Base-by-base conservation (phyloP, 2,329 filamentous ascomycete species). In the Neopestalotiopsis rosae region DNA sequence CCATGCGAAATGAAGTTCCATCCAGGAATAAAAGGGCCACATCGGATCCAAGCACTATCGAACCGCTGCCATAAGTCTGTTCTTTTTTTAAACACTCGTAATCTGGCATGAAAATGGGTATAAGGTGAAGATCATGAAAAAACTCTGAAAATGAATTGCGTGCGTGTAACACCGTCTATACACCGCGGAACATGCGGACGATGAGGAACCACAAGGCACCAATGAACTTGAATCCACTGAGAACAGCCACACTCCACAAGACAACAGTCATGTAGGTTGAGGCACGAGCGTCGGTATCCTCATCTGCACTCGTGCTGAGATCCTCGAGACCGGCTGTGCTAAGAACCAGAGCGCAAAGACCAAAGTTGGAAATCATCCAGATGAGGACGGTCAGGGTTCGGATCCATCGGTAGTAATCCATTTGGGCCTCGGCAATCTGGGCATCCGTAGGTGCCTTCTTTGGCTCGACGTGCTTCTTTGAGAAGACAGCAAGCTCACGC, bases 341-440 rank as follows among this genome's bases (percentile, higher is more conserved):
- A 73, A 99, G 85, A 7, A 99, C 95, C 1, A 97, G 87, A 0
- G 95, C 95, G 0, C 90, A 90, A 5, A 99, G 89, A 0, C 90
- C 94, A 79, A 99, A 93, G 81, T 99, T 99, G 77, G 91, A 94
- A 76, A 98, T 94, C 87, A 99, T 97, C 96, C 96, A 99, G 73
- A 92, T 90, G 65, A 98, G 85, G 38, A 99, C 96, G 73, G 98
- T 95, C 34, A 94, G 90, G 24, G 93, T 97, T 71, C 96, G 90
- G 79, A 99, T 97, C 73, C 95, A 96, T 76, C 95, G 94, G 87
- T 99, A 99, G 83, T 98, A 99, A 80, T 99, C 96, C 85, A 98
- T 94, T 80, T 99, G 95, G 77, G 92, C 94, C 78, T 98, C 95
- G 45, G 90, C 86, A 59, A 88, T 82, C 73, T 89, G 85, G 0